These are phyloP conservation scores for Fragosphaeria purpurea DNA, from an alignment of 2,329 filamentous ascomycete species.

Conservation along the genomic window DNA sequence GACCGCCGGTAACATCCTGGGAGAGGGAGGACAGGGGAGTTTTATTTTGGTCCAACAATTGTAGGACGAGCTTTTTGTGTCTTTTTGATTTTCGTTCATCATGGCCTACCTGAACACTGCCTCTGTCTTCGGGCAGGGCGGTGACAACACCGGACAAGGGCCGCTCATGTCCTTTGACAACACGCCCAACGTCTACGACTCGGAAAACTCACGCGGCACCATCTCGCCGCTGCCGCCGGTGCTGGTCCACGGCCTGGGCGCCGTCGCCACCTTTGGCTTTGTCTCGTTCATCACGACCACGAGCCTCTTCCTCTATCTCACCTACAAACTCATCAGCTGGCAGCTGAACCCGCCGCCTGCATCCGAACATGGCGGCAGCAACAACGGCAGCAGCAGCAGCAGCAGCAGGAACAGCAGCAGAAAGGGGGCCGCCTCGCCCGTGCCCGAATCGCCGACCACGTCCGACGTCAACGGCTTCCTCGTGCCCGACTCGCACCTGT, in stretches of 20 bases:
- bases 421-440: constrained; percentile 2
- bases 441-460: constrained; percentile 24
- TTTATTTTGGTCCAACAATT: too few relatives aligned
- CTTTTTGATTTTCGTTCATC: not conserved
- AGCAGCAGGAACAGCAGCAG: constrained; percentile 5
- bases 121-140: not conserved
- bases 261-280: constrained; percentile 27
- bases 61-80: not conserved
- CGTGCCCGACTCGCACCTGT: constrained; percentile 17
- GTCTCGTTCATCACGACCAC: constrained; percentile 26
- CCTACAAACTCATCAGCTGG: constrained; percentile 26
- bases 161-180: not conserved
- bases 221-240: constrained; percentile 25
- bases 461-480: constrained; percentile 26
- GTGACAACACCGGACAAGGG: too few relatives aligned
- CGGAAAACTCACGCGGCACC: constrained; percentile 19
- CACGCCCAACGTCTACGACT: constrained; percentile 13
- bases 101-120: not conserved
- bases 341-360: constrained; percentile 16
- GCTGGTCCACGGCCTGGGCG: constrained; percentile 25
- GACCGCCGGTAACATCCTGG: too few relatives aligned
- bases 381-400: constrained; percentile 16
- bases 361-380: not conserved
- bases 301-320: constrained; percentile 24
- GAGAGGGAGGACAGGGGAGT: too few relatives aligned